Evolutionary conservation across 306 rosid species (phyloP).

Genomic region (Medicago ruthenica): DNA sequence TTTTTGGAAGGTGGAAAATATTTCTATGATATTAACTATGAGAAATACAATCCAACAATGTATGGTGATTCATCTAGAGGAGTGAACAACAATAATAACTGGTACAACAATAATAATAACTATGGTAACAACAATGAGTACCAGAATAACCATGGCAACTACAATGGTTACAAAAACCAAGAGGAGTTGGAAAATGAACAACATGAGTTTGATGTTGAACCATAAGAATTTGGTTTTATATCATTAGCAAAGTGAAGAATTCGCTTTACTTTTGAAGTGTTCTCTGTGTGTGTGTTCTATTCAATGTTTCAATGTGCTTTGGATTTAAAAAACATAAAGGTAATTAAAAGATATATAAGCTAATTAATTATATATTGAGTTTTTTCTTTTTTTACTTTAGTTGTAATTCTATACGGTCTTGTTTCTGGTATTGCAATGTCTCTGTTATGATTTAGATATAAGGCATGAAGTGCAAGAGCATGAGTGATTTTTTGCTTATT

Average conservation of each 20-base stretch:
- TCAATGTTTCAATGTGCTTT: slow-evolving; percentile 49
- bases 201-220: slow-evolving; percentile 57
- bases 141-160: slow-evolving; percentile 66
- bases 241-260: slow-evolving; percentile 44
- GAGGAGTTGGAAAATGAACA: slow-evolving; percentile 4
- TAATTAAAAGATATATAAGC: slow-evolving; percentile 24
- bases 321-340: slow-evolving; percentile 38
- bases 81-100: slow-evolving; percentile 37
- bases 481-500: slow-evolving; percentile 42
- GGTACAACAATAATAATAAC: slow-evolving; percentile 48
- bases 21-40: slow-evolving; percentile 46
- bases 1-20: slow-evolving; percentile 76
- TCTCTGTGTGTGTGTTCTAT: slow-evolving; percentile 9
- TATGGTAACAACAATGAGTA: slow-evolving; percentile 53
- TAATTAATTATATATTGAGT: slow-evolving; percentile 27
- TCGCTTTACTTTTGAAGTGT: slow-evolving; percentile 44
- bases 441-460: slow-evolving; percentile 34
- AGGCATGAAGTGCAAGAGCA: slow-evolving; percentile 33
- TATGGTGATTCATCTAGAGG: slow-evolving; percentile 50
- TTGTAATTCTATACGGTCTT: slow-evolving; percentile 23
- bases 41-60: slow-evolving; percentile 53
- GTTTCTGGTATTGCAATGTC: slow-evolving; percentile 39
- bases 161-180: slow-evolving; percentile 64
- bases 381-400: slow-evolving; percentile 6
- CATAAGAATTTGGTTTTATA: slow-evolving; percentile 53